phyloP scores from a whole-genome alignment of 441 rosid genomes.

The Manihot esculenta region DNA sequence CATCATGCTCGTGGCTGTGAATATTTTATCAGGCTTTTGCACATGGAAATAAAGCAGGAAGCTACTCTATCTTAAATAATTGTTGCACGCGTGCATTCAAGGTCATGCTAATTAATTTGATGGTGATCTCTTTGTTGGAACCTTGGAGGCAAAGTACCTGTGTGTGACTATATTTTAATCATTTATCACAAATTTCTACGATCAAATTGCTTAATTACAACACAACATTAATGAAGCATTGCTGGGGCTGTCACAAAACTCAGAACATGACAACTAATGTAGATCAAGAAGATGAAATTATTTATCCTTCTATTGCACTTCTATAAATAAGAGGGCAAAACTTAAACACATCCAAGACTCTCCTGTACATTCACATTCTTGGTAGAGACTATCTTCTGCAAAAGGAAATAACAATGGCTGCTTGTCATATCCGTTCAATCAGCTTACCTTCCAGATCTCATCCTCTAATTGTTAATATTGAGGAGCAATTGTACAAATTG shows the following conservation, averaged over 20 bases:
- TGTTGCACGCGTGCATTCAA: too few relatives aligned
- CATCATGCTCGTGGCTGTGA: too few relatives aligned
- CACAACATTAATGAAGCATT: not conserved
- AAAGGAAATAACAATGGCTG: not conserved
- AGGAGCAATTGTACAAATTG: not conserved
- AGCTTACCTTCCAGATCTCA: slow-evolving; percentile 15
- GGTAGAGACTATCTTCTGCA: not conserved
- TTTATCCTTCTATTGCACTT: too few relatives aligned
- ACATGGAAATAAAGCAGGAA: too few relatives aligned
- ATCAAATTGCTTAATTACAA: not conserved
- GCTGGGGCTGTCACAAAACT: not conserved
- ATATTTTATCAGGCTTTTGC: too few relatives aligned
- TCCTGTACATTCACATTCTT: not conserved
- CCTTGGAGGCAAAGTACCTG: too few relatives aligned
- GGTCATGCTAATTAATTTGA: too few relatives aligned
- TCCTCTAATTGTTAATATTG: slow-evolving; percentile 1
- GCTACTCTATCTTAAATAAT: too few relatives aligned
- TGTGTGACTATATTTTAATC: too few relatives aligned
- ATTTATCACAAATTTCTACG: not conserved
- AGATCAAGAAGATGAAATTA: not conserved
- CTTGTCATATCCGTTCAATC: not conserved
- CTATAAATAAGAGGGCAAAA: too few relatives aligned
- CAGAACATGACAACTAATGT: not conserved
- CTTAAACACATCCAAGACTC: not conserved
- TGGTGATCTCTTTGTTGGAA: too few relatives aligned